phyloP scores from a whole-genome alignment of 1,139 yeast genomes.

The Lodderomyces jiufengensis region DNA sequence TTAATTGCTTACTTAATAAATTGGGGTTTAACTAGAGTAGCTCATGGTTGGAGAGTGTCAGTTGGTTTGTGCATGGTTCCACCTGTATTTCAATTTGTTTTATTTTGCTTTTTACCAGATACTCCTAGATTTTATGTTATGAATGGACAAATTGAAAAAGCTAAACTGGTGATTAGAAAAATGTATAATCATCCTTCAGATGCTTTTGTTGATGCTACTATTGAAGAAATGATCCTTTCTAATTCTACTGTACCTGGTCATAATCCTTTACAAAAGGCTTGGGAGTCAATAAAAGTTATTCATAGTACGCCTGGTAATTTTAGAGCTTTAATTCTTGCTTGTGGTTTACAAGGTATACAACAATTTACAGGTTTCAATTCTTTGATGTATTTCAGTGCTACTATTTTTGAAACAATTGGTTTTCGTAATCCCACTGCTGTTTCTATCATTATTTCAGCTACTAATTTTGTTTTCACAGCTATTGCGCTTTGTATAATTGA shows the following conservation, averaged over 20 bases:
- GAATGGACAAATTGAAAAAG: constrained; percentile 60
- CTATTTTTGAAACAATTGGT: constrained; percentile 86
- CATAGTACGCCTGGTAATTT: constrained; percentile 78
- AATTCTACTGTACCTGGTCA: constrained; percentile 65
- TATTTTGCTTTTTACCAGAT: constrained; percentile 87
- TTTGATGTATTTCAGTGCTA: constrained; percentile 87
- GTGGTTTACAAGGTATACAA: constrained; percentile 92
- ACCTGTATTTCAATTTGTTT: constrained; percentile 68
- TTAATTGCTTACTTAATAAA: constrained; percentile 88
- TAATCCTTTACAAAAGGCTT: constrained; percentile 49
- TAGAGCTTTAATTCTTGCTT: constrained; percentile 82
- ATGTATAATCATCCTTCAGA: constrained; percentile 57
- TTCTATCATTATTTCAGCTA: constrained; percentile 88
- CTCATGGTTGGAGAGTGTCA: constrained; percentile 88
- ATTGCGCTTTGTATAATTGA: constrained; percentile 84
- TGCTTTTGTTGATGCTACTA: constrained; percentile 53
- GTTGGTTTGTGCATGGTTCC: constrained; percentile 91
- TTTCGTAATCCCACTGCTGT: constrained; percentile 85
- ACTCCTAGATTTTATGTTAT: constrained; percentile 88
- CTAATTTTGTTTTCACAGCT: constrained; percentile 81
- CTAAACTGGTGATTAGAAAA: constrained; percentile 59
- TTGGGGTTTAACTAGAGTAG: constrained; percentile 73
- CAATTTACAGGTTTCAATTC: constrained; percentile 96
- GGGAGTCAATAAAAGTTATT: constrained; percentile 64
- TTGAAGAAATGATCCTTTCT: constrained; percentile 54